Conservation (phyloP, 495 filamentous ascomycete species). For the Podospora anserina region DNA sequence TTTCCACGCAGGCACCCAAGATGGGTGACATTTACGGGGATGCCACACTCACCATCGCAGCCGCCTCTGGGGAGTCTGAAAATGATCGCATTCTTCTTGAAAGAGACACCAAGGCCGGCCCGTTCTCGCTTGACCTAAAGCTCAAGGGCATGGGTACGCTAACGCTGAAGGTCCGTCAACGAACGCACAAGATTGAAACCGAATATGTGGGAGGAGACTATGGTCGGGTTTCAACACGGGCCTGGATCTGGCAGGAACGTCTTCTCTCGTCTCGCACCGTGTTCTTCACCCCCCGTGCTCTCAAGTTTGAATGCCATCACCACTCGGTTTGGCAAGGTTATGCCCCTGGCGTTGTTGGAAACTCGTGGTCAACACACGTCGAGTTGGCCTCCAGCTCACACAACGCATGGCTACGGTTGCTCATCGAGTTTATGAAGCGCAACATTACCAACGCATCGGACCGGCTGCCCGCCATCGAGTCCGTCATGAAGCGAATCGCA, state of each 20-base stretch:
- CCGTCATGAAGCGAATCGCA: slow-evolving; percentile 10
- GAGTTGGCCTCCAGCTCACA: background rate
- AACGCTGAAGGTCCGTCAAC: slow-evolving; percentile 4
- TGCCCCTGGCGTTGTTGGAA: slow-evolving; percentile 4
- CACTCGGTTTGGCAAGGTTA: slow-evolving; percentile 17
- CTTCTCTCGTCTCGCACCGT: slow-evolving; percentile 17
- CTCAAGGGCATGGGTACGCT: slow-evolving; percentile 4
- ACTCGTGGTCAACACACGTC: slow-evolving; percentile 14
- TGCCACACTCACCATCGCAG: slow-evolving; percentile 18
- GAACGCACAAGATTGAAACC: slow-evolving; percentile 10
- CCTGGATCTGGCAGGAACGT: slow-evolving; percentile 21
- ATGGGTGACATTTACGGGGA: slow-evolving; percentile 21
- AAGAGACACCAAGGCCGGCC: slow-evolving; percentile 7
- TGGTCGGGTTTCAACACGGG: slow-evolving; percentile 13
- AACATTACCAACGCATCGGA: slow-evolving; percentile 14
- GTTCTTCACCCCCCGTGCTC: slow-evolving; percentile 14
- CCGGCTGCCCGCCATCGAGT: slow-evolving; percentile 15
- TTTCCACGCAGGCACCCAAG: slow-evolving; percentile 8
- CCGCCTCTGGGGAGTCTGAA: slow-evolving; percentile 12
- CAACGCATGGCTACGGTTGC: slow-evolving; percentile 8
- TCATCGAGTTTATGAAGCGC: slow-evolving; percentile 15
- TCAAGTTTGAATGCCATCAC: slow-evolving; percentile 19
- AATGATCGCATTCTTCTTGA: slow-evolving; percentile 7
- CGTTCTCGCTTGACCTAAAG: slow-evolving; percentile 3
- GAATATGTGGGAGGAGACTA: slow-evolving; percentile 16